phyloP scores from a whole-genome alignment of 352 stramenopile genomes.

The Bremia lactucae region DNA sequence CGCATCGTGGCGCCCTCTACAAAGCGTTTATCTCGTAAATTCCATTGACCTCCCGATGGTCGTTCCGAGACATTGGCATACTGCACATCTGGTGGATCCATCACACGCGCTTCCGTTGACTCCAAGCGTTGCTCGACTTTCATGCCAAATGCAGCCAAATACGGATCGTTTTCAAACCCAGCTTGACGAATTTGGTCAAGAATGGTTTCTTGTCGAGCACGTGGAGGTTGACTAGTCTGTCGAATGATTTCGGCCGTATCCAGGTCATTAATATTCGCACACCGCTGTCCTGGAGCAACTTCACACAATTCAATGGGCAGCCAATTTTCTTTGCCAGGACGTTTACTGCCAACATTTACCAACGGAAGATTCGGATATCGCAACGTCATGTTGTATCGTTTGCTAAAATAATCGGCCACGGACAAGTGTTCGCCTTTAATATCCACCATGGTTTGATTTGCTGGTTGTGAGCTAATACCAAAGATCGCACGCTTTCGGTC shows the following conservation, averaged over 20 bases:
- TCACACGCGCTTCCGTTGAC: slow-evolving; percentile 31
- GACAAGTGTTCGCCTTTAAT: slow-evolving; percentile 45
- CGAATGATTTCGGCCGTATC: slow-evolving; percentile 78
- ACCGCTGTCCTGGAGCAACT: slow-evolving; percentile 55
- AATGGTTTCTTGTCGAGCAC: slow-evolving; percentile 39
- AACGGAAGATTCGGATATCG: slow-evolving; percentile 53
- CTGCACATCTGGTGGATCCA: slow-evolving; percentile 52
- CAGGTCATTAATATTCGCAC: slow-evolving; percentile 61
- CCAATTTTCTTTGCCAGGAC: slow-evolving; percentile 38
- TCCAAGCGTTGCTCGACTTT: slow-evolving; percentile 45
- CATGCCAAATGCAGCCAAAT: slow-evolving; percentile 48
- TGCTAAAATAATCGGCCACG: slow-evolving; percentile 50
- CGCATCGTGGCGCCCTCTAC: slow-evolving; percentile 33
- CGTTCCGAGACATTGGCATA: slow-evolving; percentile 51
- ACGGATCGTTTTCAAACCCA: slow-evolving; percentile 64
- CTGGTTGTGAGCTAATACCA: slow-evolving; percentile 33
- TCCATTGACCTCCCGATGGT: slow-evolving; percentile 56
- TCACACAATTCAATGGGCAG: slow-evolving; percentile 79
- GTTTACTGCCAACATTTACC: slow-evolving; percentile 57
- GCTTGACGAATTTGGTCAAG: slow-evolving; percentile 48
- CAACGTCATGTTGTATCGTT: slow-evolving; percentile 45
- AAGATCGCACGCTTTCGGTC: slow-evolving; percentile 48
- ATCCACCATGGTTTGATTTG: slow-evolving; percentile 33
- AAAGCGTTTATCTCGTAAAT: slow-evolving; percentile 65
- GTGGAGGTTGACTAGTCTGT: slow-evolving; percentile 44